Evolutionary conservation across 2,329 filamentous ascomycete genomes (phyloP), one percentile per base, ranked within the genome.

Genomic region (Ophiobolus disseminans): DNA sequence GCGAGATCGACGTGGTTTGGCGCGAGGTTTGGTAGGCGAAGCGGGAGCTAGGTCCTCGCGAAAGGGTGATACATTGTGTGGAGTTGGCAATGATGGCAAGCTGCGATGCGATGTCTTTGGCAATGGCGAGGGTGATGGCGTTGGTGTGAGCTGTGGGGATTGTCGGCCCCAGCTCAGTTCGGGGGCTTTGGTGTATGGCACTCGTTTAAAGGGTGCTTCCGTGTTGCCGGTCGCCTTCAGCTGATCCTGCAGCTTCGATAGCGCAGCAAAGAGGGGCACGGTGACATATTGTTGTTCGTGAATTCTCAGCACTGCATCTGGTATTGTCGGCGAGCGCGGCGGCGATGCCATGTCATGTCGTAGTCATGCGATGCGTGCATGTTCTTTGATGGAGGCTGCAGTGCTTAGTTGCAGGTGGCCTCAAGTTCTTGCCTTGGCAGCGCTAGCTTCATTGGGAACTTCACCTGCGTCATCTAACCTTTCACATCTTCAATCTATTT

Each of bases 91-190:
- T 25, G 26, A 32, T n/a, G 16, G 40, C 40, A 34, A 21, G 25
- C 22, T 4, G 28, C 26, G 40, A 42, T 42, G 40, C 40, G 16
- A 34, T n/a, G 44, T 23, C 16, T 25, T 39, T 8, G 20, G 36
- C 36, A 13, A 25, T 23, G 36, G 36, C 14, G 36, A 39, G 19
- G 36, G 36, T 25, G 21, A 47, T 6, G 44, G 44, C 32, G 44
- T 47, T 21, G 44, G 44, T 7, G 44, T 47, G 30, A 47, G 44
- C 20, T 47, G 44, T 5, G 44, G 37, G 8, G 44, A 47, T 40
- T 35, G 28, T 47, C 37, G 44, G 30, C 44, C 44, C 44, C 37
- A 47, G 44, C 37, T 40, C 16, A 28, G 44, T 40, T 47, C 35
- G 21, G 44, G 36, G 11, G 44, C 32, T 40, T 40, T 26, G 44